These are phyloP conservation scores for Poteriospumella lacustris DNA, from an alignment of 108 stramenopile genomes.

Conservation along the genomic window DNA sequence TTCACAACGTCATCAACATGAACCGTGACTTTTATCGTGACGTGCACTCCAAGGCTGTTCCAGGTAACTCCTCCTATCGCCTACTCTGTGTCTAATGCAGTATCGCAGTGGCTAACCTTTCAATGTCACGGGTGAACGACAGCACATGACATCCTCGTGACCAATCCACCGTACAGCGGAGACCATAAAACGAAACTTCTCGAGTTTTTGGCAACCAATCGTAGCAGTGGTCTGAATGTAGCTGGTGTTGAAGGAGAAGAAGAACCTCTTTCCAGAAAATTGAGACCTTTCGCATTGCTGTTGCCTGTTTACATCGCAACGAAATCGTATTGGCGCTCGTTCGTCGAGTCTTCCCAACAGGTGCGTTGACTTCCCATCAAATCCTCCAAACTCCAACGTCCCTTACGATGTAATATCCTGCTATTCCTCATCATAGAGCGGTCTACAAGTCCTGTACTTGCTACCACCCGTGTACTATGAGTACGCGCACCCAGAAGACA, in stretches of 20 bases:
- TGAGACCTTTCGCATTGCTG: slow-evolving; percentile 66
- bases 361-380: no score
- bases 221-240: no score
- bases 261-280: no score
- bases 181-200: slow-evolving; percentile 74
- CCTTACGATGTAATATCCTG: no score
- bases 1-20: slow-evolving; percentile 51
- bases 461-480: slow-evolving; percentile 16
- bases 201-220: slow-evolving; percentile 54
- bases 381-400: no score
- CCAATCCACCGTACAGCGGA: slow-evolving; percentile 81
- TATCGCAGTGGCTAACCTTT: not conserved
- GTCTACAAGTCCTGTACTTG: slow-evolving; percentile 18
- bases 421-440: no score
- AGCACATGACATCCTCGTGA: slow-evolving; percentile 65
- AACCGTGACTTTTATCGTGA: slow-evolving; percentile 77
- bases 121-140: not conserved
- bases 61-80: slow-evolving; percentile 31
- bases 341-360: slow-evolving; percentile 27
- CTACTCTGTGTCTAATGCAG: not conserved
- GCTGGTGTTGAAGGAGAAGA: no score
- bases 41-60: slow-evolving; percentile 52
- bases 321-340: slow-evolving; percentile 54
- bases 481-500: slow-evolving; percentile 17
- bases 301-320: slow-evolving; percentile 78